A percentile compares a stretch with the other conserved stretches of the same genome.
Evolutionary conservation across 768 basidiomycete species (phyloP).

Genomic region (Tremella fuciformis): DNA sequence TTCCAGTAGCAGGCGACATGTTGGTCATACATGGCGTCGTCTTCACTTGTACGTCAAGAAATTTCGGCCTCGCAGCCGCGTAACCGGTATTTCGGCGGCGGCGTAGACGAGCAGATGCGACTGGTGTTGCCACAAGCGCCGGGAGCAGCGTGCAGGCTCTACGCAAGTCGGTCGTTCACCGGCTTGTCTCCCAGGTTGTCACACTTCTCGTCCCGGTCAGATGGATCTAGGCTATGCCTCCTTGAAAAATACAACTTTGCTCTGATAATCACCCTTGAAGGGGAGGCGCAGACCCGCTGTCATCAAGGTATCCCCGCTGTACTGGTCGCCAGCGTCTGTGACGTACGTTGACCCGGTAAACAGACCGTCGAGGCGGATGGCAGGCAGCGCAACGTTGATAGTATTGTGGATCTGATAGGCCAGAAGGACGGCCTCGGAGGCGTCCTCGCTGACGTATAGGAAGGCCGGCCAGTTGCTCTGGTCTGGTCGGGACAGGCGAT

Average conservation of each 20-base stretch:
- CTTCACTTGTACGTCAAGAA: too few species aligned
- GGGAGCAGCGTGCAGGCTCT: too few species aligned
- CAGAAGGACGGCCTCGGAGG: conserved; percentile 22
- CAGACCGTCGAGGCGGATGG: conserved; percentile 27
- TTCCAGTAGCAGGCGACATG: too few species aligned
- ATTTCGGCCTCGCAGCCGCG: too few species aligned
- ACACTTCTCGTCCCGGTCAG: too few species aligned
- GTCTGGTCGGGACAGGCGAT: conserved; percentile 18
- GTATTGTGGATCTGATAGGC: conserved; percentile 18
- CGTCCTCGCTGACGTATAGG: conserved; percentile 23
- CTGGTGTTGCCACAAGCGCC: too few species aligned
- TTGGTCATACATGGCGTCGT: too few species aligned
- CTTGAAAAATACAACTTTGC: conserved; percentile 19
- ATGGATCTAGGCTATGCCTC: too few species aligned
- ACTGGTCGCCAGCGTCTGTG: conserved; percentile 9
- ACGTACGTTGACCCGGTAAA: conserved; percentile 15
- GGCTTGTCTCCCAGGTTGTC: too few species aligned
- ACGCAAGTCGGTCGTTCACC: too few species aligned
- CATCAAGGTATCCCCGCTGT: conserved; percentile 27
- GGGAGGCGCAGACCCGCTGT: conserved; percentile 16
- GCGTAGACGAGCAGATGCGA: too few species aligned
- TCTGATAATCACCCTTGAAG: conserved; percentile 30
- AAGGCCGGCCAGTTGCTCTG: conserved; percentile 30
- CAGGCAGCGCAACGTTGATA: conserved; percentile 7
- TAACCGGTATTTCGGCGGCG: too few species aligned